These are phyloP conservation scores for Russula lepida DNA, from an alignment of 768 basidiomycete species.

Conservation along the genomic window DNA sequence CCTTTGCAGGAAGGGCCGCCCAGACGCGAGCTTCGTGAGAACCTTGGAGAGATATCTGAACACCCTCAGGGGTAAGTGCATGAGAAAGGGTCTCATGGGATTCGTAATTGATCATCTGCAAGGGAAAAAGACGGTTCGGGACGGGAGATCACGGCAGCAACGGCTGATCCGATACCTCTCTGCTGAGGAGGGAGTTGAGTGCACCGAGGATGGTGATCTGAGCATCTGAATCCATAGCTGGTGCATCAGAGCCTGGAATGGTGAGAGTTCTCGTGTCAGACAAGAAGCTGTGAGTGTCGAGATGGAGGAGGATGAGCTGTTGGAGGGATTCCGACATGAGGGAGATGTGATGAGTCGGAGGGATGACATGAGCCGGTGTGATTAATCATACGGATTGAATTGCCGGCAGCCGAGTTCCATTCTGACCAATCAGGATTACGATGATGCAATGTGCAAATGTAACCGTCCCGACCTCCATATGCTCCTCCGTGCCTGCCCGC, in stretches of 20 bases:
- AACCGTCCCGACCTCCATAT: background rate
- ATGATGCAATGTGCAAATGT: no score
- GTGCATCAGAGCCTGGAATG: slow-evolving; percentile 52
- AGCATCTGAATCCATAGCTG: slow-evolving; percentile 59
- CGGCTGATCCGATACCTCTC: slow-evolving; percentile 9
- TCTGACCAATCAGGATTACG: background rate
- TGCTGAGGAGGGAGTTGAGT: slow-evolving; percentile 64
- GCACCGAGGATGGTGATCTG: slow-evolving; percentile 85
- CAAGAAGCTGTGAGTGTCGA: slow-evolving; percentile 49
- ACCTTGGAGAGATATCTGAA: slow-evolving; percentile 66
- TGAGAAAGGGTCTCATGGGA: slow-evolving; percentile 70
- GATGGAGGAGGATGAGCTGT: slow-evolving; percentile 65
- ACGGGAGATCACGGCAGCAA: slow-evolving; percentile 2
- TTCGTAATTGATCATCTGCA: slow-evolving; percentile 76
- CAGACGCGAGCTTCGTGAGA: slow-evolving; percentile 96
- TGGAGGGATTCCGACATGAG: slow-evolving; percentile 74
- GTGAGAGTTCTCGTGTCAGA: slow-evolving; percentile 60
- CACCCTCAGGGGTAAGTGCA: slow-evolving; percentile 74
- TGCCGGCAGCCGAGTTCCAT: background rate
- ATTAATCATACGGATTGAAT: background rate
- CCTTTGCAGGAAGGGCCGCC: slow-evolving; percentile 68
- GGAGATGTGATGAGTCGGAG: background rate
- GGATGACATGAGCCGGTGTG: background rate
- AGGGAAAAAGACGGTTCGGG: slow-evolving; percentile 6
- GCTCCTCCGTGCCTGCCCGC: background rate